phyloP scores from a whole-genome alignment of 2,329 filamentous ascomycete genomes.

The Clonostachys chloroleuca region DNA sequence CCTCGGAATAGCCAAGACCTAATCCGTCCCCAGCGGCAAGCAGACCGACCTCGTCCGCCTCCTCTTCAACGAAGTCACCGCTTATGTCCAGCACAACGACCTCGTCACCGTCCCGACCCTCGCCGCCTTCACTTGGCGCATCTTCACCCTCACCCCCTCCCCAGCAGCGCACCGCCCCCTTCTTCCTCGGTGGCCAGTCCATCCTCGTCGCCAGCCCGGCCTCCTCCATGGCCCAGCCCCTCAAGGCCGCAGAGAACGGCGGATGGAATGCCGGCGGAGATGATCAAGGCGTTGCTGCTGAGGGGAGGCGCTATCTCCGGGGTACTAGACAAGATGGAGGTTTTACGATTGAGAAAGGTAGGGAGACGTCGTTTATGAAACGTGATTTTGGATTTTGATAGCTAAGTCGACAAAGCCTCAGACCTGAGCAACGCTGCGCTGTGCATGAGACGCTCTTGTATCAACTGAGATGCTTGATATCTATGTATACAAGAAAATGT shows the following conservation, averaged over 20 bases:
- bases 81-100: constrained; percentile 46
- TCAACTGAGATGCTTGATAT: too few relatives aligned
- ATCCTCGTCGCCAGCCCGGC: constrained; percentile 55
- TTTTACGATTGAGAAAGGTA: too few relatives aligned
- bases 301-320: too few relatives aligned
- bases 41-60: constrained; percentile 46
- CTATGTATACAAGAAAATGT: background rate
- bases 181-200: constrained; percentile 48
- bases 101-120: constrained; percentile 51
- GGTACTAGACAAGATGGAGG: too few relatives aligned
- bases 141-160: constrained; percentile 40
- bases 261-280: too few relatives aligned
- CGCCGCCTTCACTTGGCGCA: constrained; percentile 45
- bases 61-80: constrained; percentile 44
- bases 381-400: too few relatives aligned
- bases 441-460: too few relatives aligned
- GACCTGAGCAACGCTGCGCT: too few relatives aligned
- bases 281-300: background rate
- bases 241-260: constrained; percentile 48
- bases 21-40: constrained; percentile 46
- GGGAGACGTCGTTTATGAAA: too few relatives aligned
- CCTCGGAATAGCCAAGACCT: constrained; percentile 50
- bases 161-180: constrained; percentile 49
- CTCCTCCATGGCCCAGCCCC: constrained; percentile 43
- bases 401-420: too few relatives aligned